phyloP scores from a whole-genome alignment of 352 stramenopile genomes.

The Pythium aphanidermatum region DNA sequence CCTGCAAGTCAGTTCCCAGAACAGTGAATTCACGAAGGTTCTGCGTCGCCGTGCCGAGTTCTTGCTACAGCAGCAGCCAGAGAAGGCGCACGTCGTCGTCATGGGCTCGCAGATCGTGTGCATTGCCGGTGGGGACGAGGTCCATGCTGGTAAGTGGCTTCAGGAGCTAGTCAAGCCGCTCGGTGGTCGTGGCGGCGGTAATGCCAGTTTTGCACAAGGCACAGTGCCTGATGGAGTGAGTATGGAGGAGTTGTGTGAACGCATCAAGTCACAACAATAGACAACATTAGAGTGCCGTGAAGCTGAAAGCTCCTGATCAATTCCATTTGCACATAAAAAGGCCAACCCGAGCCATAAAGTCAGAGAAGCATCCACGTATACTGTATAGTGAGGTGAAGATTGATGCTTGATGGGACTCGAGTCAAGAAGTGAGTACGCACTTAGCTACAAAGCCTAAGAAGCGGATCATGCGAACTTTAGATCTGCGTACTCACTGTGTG shows the following conservation, averaged over 20 bases:
- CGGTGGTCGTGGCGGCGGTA: conserved; percentile 52
- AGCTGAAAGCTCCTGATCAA: too few species aligned
- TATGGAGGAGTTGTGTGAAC: neutral
- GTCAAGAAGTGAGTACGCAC: too few species aligned
- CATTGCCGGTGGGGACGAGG: conserved; percentile 23
- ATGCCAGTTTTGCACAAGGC: conserved; percentile 55
- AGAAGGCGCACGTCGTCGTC: conserved; percentile 38
- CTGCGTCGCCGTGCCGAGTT: conserved; percentile 60
- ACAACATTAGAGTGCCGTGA: too few species aligned
- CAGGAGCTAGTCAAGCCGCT: conserved; percentile 45
- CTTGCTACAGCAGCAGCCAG: conserved; percentile 26
- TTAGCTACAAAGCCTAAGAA: too few species aligned
- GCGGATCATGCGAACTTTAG: too few species aligned
- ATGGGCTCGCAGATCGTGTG: conserved; percentile 51
- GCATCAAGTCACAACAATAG: neutral
- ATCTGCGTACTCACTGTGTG: too few species aligned
- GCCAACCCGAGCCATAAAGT: too few species aligned
- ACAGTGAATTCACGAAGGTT: conserved; percentile 39
- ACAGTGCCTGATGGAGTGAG: conserved; percentile 19
- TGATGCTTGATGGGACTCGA: too few species aligned
- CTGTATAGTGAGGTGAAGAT: too few species aligned
- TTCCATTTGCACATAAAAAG: too few species aligned
- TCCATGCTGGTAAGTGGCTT: conserved; percentile 52
- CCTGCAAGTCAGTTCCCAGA: conserved; percentile 16
- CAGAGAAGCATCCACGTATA: too few species aligned